Evolutionary conservation across 2,329 filamentous ascomycete genomes (phyloP).

Genomic region (Aureobasidium zeae): DNA sequence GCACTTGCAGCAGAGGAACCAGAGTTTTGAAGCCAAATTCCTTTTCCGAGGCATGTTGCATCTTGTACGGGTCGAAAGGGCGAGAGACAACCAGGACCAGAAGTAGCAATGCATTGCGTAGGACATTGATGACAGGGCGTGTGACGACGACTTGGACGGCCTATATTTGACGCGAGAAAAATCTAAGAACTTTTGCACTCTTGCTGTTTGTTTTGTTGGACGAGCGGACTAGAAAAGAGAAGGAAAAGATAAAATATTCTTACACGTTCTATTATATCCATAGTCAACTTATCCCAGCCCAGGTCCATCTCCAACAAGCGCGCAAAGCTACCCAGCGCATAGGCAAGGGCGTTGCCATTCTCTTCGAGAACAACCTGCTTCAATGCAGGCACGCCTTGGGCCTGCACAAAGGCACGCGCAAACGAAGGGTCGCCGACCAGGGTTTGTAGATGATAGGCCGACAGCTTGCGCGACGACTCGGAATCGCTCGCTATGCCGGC

Average conservation of each 20-base stretch:
- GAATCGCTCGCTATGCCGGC: slow-evolving; percentile 54
- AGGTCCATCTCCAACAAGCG: slow-evolving; percentile 90
- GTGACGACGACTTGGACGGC: slow-evolving; percentile 89
- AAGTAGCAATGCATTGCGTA: slow-evolving; percentile 93
- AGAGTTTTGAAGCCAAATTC: slow-evolving; percentile 82
- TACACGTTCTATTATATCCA: slow-evolving; percentile 60
- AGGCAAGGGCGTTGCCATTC: slow-evolving; percentile 88
- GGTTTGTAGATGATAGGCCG: slow-evolving; percentile 92
- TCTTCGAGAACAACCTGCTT: slow-evolving; percentile 75
- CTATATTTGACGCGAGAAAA: slow-evolving; percentile 21
- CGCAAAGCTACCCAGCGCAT: slow-evolving; percentile 81
- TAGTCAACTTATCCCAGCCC: slow-evolving; percentile 84
- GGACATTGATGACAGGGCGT: slow-evolving; percentile 92
- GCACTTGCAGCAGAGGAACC: slow-evolving; percentile 81
- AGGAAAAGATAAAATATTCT: slow-evolving; percentile 21
- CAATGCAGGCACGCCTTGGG: slow-evolving; percentile 73
- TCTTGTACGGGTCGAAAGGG: slow-evolving; percentile 40
- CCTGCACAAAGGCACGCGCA: slow-evolving; percentile 89
- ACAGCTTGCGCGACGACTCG: slow-evolving; percentile 95
- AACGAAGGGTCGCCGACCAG: slow-evolving; percentile 95
- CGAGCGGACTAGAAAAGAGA: not conserved
- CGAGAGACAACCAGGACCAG: slow-evolving; percentile 87
- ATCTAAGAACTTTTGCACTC: slow-evolving; percentile 1
- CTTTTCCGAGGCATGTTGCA: slow-evolving; percentile 43
- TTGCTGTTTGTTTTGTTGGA: not conserved